Evolutionary conservation across 2,329 filamentous ascomycete species (phyloP).

Genomic region (Myriangium duriaei): DNA sequence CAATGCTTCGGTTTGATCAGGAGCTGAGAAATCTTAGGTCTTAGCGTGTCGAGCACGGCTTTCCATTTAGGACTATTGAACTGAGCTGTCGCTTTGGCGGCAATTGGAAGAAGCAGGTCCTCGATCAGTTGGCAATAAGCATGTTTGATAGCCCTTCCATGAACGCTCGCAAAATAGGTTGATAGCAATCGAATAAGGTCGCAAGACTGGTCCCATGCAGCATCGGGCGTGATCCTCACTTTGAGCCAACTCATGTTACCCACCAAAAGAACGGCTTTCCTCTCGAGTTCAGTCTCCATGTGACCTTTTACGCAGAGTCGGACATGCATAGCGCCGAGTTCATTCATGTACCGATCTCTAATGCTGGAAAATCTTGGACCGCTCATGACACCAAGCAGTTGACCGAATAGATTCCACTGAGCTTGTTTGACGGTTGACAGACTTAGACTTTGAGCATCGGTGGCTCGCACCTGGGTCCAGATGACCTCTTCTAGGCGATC

Average conservation of each 20-base stretch:
- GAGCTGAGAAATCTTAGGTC: slow-evolving; percentile 69
- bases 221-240: slow-evolving; percentile 59
- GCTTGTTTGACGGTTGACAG: slow-evolving; percentile 74
- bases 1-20: slow-evolving; percentile 87
- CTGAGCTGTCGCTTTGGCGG: slow-evolving; percentile 65
- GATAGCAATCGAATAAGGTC: slow-evolving; percentile 76
- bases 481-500: slow-evolving; percentile 91
- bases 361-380: slow-evolving; percentile 80
- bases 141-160: slow-evolving; percentile 82
- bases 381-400: slow-evolving; percentile 92
- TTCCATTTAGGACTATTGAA: slow-evolving; percentile 75
- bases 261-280: slow-evolving; percentile 74
- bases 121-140: slow-evolving; percentile 90
- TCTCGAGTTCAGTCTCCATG: slow-evolving; percentile 56
- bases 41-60: slow-evolving; percentile 67
- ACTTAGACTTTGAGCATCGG: slow-evolving; percentile 68
- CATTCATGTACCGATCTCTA: slow-evolving; percentile 65
- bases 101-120: slow-evolving; percentile 73
- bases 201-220: slow-evolving; percentile 74
- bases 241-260: slow-evolving; percentile 84
- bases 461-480: slow-evolving; percentile 84
- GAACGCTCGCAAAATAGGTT: slow-evolving; percentile 69
- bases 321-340: slow-evolving; percentile 66
- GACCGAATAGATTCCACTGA: slow-evolving; percentile 91
- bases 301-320: slow-evolving; percentile 62